These are phyloP conservation scores for Golubevia pallescens DNA, from an alignment of 1,284 basidiomycete species.

Conservation along the genomic window DNA sequence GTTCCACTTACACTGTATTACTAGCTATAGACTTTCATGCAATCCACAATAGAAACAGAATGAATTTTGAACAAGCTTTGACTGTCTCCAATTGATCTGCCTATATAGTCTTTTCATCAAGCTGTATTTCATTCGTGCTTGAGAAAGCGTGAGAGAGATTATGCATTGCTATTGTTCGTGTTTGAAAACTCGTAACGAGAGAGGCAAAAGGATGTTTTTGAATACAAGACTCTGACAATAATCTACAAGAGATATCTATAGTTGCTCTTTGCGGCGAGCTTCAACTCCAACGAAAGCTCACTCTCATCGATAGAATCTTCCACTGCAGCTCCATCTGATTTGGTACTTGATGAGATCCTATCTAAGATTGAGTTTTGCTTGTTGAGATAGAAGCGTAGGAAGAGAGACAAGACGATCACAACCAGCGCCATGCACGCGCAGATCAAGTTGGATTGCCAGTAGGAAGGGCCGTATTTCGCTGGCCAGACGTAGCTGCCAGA, in stretches of 20 bases:
- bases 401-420: conserved; percentile 25
- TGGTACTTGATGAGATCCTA: not conserved
- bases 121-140: no score
- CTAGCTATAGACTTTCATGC: no score
- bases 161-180: no score
- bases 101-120: no score
- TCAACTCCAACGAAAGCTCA: not conserved
- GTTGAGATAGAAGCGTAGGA: conserved; percentile 26
- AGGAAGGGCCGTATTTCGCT: conserved; percentile 31
- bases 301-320: not conserved
- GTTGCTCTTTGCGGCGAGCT: not conserved
- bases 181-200: no score
- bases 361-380: conserved; percentile 33
- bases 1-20: no score
- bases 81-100: no score
- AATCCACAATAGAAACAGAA: no score
- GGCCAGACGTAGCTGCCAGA: conserved; percentile 37
- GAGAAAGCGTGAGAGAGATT: no score
- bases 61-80: no score
- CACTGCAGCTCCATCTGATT: not conserved
- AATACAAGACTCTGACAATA: no score
- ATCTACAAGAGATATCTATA: not conserved
- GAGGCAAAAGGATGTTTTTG: no score
- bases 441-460: conserved; percentile 42
- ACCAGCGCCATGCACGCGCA: conserved; percentile 25